A percentile compares a stretch with the other conserved stretches of the same genome.
Evolutionary conservation across 1,284 basidiomycete species (phyloP).

Genomic region (Apiotrichum sp.): DNA sequence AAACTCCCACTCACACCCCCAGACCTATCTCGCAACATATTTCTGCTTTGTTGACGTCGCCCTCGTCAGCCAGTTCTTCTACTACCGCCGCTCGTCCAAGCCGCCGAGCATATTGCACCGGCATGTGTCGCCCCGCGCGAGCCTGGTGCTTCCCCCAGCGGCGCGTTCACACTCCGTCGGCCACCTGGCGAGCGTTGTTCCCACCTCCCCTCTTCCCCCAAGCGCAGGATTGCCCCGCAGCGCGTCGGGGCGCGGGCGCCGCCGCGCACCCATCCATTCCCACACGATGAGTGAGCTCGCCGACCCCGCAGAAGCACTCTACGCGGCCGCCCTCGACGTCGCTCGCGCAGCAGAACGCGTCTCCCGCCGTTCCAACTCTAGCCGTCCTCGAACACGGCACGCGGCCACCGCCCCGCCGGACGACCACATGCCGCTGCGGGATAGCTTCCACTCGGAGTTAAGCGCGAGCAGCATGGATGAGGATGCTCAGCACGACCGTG

Average conservation of each 20-base stretch:
- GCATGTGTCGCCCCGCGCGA: slow-evolving; percentile 4
- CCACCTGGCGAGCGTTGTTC: not conserved
- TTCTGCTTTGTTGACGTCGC: slow-evolving; percentile 73
- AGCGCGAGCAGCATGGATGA: slow-evolving; percentile 9
- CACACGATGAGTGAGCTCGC: slow-evolving; percentile 7
- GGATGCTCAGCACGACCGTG: slow-evolving; percentile 3
- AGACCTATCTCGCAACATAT: slow-evolving; percentile 83
- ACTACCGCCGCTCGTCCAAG: slow-evolving; percentile 52
- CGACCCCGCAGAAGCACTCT: slow-evolving; percentile 32
- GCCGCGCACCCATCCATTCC: slow-evolving; percentile 11
- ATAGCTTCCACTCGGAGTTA: slow-evolving; percentile 34
- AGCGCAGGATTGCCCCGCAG: not conserved
- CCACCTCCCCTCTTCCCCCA: not conserved
- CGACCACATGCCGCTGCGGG: not conserved
- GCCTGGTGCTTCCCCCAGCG: not conserved
- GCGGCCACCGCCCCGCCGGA: slow-evolving; percentile 2
- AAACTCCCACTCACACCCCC: too few relatives aligned
- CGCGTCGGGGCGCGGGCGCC: slow-evolving; percentile 3
- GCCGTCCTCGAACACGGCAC: slow-evolving; percentile 9
- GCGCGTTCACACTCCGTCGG: not conserved
- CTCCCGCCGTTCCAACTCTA: slow-evolving; percentile 14
- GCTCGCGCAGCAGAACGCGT: slow-evolving; percentile 46
- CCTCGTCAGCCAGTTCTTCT: slow-evolving; percentile 68
- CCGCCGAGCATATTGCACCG: not conserved
- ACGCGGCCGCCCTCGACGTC: slow-evolving; percentile 44